Conservation (phyloP, 257 asterid genomes). For the Solanum neorickii region DNA sequence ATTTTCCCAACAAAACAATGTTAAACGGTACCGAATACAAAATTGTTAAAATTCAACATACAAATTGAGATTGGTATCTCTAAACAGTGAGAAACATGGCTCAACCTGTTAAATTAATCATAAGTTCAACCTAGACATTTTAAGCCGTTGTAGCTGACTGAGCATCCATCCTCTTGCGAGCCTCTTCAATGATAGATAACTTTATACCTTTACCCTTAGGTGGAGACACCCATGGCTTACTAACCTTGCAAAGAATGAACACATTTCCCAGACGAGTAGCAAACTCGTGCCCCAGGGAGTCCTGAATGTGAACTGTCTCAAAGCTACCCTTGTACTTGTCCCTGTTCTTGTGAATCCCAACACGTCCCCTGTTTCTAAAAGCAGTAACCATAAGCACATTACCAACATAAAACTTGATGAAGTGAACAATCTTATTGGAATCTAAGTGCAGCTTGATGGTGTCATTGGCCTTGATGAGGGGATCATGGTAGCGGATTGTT, state of each 20-base stretch:
- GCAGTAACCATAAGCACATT: slow-evolving; percentile 30
- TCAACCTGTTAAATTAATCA: background rate
- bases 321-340: slow-evolving; percentile 11
- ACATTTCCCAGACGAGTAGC: slow-evolving; percentile 27
- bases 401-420: slow-evolving; percentile 26
- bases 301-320: slow-evolving; percentile 3
- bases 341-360: slow-evolving; percentile 19
- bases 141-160: slow-evolving; percentile 16
- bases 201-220: slow-evolving; percentile 29
- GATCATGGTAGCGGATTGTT: slow-evolving; percentile 26
- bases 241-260: slow-evolving; percentile 22
- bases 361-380: slow-evolving; percentile 26
- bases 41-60: background rate
- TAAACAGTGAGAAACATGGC: background rate
- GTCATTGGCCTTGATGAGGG: slow-evolving; percentile 24
- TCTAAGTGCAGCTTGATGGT: slow-evolving; percentile 21
- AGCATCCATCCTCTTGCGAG: slow-evolving; percentile 21
- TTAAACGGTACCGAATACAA: background rate
- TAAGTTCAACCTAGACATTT: background rate
- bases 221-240: slow-evolving; percentile 26
- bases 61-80: background rate
- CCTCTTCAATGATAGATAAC: slow-evolving; percentile 24
- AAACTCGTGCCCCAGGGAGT: slow-evolving; percentile 20
- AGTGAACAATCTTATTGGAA: slow-evolving; percentile 17
- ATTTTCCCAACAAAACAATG: background rate